A percentile compares a stretch with the other conserved stretches of the same genome.
phyloP scores from a whole-genome alignment of 441 rosid species.

The Euphorbia celastroides region DNA sequence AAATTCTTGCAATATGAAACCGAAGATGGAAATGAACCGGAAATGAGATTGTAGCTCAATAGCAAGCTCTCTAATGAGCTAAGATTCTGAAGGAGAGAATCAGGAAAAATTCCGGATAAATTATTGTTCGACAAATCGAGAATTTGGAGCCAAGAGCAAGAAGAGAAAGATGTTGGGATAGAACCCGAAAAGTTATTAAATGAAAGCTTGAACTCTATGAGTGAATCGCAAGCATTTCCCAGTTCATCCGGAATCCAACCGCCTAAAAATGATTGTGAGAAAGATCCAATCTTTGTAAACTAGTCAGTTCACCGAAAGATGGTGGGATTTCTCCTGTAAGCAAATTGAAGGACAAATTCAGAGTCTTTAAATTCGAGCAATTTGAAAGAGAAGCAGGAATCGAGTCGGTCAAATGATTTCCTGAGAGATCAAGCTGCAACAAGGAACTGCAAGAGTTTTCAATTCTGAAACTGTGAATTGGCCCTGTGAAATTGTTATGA shows the following conservation, averaged over 20 bases:
- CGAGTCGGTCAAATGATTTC: constrained; percentile 44
- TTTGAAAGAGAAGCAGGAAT: constrained; percentile 62
- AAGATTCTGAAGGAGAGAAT: constrained; percentile 50
- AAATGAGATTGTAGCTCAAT: constrained; percentile 64
- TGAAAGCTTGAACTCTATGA: constrained; percentile 53
- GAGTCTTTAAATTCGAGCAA: constrained; percentile 63
- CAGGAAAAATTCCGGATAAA: constrained; percentile 71
- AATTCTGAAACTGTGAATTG: constrained; percentile 51
- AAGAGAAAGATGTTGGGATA: constrained; percentile 54
- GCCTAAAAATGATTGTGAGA: constrained; percentile 58
- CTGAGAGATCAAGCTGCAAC: constrained; percentile 44
- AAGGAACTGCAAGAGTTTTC: constrained; percentile 59
- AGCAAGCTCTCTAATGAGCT: constrained; percentile 57
- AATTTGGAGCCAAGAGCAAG: constrained; percentile 37
- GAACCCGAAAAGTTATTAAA: constrained; percentile 73
- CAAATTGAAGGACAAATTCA: constrained; percentile 59
- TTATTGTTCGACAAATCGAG: constrained; percentile 89
- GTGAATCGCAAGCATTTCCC: constrained; percentile 59
- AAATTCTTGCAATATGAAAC: constrained; percentile 64
- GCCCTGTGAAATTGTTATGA: constrained; percentile 75
- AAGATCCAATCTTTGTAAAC: constrained; percentile 64
- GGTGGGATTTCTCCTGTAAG: constrained; percentile 65
- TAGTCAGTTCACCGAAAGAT: constrained; percentile 49
- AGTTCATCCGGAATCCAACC: constrained; percentile 87
- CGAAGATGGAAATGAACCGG: constrained; percentile 54